Percentiles rank a stretch among this genome's conserved stretches.
phyloP scores from a whole-genome alignment of 306 rosid species.

The Trifolium fragiferum region DNA sequence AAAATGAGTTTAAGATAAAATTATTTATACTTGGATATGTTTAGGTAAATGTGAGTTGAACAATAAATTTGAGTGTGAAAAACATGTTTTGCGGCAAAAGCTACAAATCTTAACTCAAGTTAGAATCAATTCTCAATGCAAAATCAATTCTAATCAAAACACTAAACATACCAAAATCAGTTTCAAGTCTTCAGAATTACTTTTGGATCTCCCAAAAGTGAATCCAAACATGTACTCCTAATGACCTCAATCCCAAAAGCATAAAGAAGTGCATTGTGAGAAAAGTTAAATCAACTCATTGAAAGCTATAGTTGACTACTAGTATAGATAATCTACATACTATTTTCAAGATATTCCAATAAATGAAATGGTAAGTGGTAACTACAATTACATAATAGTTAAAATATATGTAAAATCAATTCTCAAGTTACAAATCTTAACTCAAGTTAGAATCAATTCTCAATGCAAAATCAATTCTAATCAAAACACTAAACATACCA shows the following conservation, averaged over 20 bases:
- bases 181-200: too few species aligned
- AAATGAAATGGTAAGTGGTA: slow-evolving; percentile 30
- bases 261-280: slow-evolving; percentile 15
- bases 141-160: background rate
- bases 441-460: background rate
- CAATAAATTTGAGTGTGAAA: background rate
- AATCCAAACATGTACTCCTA: background rate
- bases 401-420: slow-evolving; percentile 1
- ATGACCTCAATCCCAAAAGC: slow-evolving; percentile 17
- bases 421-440: background rate
- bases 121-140: background rate
- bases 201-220: background rate
- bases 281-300: slow-evolving; percentile 24
- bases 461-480: background rate
- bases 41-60: background rate
- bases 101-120: background rate
- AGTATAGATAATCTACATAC: background rate
- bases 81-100: background rate
- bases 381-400: slow-evolving; percentile 4
- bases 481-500: background rate
- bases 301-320: slow-evolving; percentile 13
- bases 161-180: background rate
- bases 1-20: background rate
- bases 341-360: background rate
- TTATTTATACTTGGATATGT: background rate